Base-by-base conservation (phyloP, 352 stramenopile genomes). In the Pythium angustatum region DNA sequence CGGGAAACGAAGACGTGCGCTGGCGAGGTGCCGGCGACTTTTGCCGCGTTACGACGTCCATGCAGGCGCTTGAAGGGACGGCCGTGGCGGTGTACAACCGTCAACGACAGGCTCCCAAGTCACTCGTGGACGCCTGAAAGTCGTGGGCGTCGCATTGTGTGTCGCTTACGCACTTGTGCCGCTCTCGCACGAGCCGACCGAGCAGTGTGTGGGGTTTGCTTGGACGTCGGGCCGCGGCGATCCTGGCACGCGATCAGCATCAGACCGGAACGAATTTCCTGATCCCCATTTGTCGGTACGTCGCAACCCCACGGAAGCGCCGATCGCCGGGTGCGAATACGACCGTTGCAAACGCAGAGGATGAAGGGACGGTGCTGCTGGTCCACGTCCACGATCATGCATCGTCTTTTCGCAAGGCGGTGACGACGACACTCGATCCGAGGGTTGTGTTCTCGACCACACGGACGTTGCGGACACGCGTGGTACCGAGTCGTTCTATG, bases 161-260 rank as follows among this genome's bases (percentile, higher is more conserved):
- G 31, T 56, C 63, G 5, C 72, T 76, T 34, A 71, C 48, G 22
- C 63, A 76, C 15, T 78, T 31, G 57, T 73, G 34, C 34, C 73
- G 49, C 50, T 78, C 19, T 10, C 21, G 0, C 9, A 60, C 5
- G 40, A 71, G 36, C 71, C 68, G 11, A 62, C 41, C 3, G 50
- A 73, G 24, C 28, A 64, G 2, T 71, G 60, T 76, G n/a, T 78
- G 63, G 71, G 62, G 52, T 44, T 65, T 78, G 40, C 61, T 76
- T 8, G 64, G 40, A 2, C 57, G 58, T 26, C 60, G 62, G 22
- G 52, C 59, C 1, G 71, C 68, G 1, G 60, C 60, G 41, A 27
- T 73, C 27, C 62, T 66, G 19, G 49, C 60, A 0, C 62, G 62
- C 17, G 28, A 41, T 8, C 43, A 67, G n/a, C n/a, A n/a, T n/a